Evolutionary conservation across 169 alveolate species (phyloP).

Genomic region (Babesia ovis): DNA sequence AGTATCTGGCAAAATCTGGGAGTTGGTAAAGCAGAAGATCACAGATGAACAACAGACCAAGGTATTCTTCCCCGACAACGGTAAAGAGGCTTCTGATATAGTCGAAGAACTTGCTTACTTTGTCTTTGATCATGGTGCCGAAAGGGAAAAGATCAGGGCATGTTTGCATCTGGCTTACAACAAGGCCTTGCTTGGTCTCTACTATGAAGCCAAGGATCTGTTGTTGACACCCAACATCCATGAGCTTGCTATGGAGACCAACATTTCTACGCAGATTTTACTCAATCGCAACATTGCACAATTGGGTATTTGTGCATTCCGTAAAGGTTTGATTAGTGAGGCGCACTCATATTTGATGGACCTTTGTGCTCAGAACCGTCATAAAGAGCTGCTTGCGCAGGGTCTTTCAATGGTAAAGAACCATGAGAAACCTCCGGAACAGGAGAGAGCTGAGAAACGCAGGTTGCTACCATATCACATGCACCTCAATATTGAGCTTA

Average conservation of each 20-base stretch:
- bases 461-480: conserved; percentile 94
- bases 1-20: conserved; percentile 62
- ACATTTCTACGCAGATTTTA: conserved; percentile 89
- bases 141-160: conserved; percentile 82
- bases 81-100: conserved; percentile 63
- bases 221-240: conserved; percentile 84
- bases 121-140: conserved; percentile 80
- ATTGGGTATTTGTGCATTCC: conserved; percentile 95
- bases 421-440: conserved; percentile 91
- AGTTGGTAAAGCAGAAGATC: conserved; percentile 54
- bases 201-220: conserved; percentile 86
- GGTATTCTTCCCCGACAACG: conserved; percentile 54
- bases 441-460: conserved; percentile 94
- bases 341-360: conserved; percentile 90
- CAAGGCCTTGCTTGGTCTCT: conserved; percentile 86
- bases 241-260: conserved; percentile 87
- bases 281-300: conserved; percentile 94
- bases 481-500: conserved; percentile 94
- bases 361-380: conserved; percentile 88
- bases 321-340: conserved; percentile 90
- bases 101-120: conserved; percentile 71
- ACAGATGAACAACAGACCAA: conserved; percentile 15
- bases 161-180: conserved; percentile 85
- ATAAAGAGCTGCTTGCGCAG: conserved; percentile 95
- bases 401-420: conserved; percentile 85